Evolutionary conservation across 2,329 filamentous ascomycete species (phyloP).

Genomic region (Penicillium sp.): DNA sequence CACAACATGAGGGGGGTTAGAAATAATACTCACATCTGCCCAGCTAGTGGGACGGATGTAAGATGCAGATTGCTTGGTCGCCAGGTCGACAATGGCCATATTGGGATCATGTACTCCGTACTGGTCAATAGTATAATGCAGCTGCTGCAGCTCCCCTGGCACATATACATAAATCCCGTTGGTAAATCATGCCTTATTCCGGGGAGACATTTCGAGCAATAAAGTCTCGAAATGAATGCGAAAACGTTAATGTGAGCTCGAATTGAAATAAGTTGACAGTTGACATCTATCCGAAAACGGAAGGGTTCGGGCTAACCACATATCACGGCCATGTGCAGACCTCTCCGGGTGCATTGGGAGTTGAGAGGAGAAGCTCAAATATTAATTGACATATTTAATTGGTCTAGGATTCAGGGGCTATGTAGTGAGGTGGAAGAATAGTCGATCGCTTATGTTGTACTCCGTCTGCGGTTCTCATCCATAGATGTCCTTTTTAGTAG

Average conservation of each 20-base stretch:
- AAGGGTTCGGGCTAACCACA: background rate
- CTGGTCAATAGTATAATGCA: conserved; percentile 6
- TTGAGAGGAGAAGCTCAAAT: background rate
- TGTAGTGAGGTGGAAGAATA: background rate
- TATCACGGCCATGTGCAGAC: background rate
- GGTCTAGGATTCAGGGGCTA: background rate
- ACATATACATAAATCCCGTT: conserved; percentile 1
- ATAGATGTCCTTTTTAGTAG: background rate
- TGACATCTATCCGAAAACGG: conserved; percentile 2
- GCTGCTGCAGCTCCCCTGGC: conserved; percentile 1
- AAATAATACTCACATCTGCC: conserved; percentile 16
- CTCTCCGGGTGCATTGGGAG: background rate
- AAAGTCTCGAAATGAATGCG: background rate
- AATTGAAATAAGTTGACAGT: conserved; percentile 3
- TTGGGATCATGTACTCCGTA: background rate
- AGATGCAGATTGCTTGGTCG: conserved; percentile 4
- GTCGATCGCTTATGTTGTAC: no score
- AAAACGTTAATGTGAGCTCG: conserved; percentile 1
- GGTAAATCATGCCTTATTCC: conserved; percentile 1
- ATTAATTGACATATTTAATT: background rate
- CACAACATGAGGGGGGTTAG: background rate
- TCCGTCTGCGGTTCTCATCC: no score
- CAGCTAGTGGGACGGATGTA: conserved; percentile 13
- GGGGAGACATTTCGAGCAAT: background rate
- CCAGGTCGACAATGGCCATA: conserved; percentile 6